Evolutionary conservation across 768 basidiomycete genomes (phyloP).

Genomic region (Cystobasidium onofrii): DNA sequence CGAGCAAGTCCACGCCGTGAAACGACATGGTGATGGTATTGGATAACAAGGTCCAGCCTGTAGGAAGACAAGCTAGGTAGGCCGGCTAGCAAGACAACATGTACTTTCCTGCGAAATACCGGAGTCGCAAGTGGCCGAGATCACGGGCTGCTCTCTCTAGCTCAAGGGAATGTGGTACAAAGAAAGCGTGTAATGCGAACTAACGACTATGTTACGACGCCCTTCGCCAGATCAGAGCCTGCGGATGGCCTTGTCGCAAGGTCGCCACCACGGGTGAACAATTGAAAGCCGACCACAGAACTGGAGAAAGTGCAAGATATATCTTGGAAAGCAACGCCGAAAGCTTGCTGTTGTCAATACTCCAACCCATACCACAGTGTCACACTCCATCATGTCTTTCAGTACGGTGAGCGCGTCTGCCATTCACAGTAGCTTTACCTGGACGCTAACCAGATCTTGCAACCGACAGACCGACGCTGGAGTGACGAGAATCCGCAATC

Average conservation of each 20-base stretch:
- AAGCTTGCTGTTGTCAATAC: too few relatives aligned
- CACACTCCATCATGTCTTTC: background rate
- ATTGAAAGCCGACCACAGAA: background rate
- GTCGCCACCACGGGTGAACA: background rate
- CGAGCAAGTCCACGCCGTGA: slow-evolving; percentile 31
- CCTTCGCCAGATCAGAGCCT: too few relatives aligned
- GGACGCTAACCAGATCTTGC: too few relatives aligned
- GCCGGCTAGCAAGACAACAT: background rate
- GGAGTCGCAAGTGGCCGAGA: too few relatives aligned
- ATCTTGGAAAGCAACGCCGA: too few relatives aligned
- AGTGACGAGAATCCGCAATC: slow-evolving; percentile 36
- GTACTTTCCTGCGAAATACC: background rate
- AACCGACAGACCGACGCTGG: slow-evolving; percentile 30
- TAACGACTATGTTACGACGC: too few relatives aligned
- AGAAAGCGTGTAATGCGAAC: too few relatives aligned
- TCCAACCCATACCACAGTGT: too few relatives aligned
- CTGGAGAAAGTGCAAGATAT: background rate
- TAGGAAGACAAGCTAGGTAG: background rate
- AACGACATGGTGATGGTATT: background rate
- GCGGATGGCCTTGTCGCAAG: too few relatives aligned
- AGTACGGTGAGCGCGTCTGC: background rate
- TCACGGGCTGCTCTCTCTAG: too few relatives aligned
- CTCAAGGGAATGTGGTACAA: too few relatives aligned
- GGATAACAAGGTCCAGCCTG: background rate
- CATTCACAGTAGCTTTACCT: too few relatives aligned